Evolutionary conservation across 495 filamentous ascomycete species (phyloP).

Genomic region (Penicillium daleae): DNA sequence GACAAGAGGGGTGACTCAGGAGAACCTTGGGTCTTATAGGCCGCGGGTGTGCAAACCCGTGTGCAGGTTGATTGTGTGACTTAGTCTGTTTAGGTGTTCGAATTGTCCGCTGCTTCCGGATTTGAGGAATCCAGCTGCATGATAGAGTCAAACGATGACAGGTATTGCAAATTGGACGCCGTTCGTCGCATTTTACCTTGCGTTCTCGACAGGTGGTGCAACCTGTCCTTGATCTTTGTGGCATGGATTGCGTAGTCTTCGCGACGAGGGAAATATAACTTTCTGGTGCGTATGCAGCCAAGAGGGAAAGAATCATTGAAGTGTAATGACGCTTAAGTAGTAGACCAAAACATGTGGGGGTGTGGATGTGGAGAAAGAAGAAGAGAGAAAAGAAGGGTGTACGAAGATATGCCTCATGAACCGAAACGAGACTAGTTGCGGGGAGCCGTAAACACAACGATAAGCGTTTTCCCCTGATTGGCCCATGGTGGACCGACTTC

Average conservation of each 20-base stretch:
- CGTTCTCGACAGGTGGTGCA: conserved; percentile 4
- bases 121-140: conserved; percentile 2
- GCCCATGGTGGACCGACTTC: conserved; percentile 2
- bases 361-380: conserved; percentile 3
- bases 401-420: background rate
- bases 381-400: conserved; percentile 1
- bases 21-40: conserved; percentile 4
- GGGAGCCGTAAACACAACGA: conserved; percentile 4
- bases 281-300: conserved; percentile 1
- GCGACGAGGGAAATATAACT: conserved; percentile 1
- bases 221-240: conserved; percentile 3
- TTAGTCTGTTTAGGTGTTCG: conserved; percentile 1
- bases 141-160: conserved; percentile 4
- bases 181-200: conserved; percentile 4
- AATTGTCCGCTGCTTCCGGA: conserved; percentile 1
- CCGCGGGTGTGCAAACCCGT: conserved; percentile 1
- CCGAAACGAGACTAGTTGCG: conserved; percentile 3
- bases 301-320: conserved; percentile 5
- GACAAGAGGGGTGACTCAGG: conserved; percentile 1
- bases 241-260: conserved; percentile 3
- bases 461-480: conserved; percentile 3
- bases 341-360: conserved; percentile 3
- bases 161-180: conserved; percentile 3
- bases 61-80: conserved; percentile 1
- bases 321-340: conserved; percentile 2